phyloP scores from a whole-genome alignment of 495 filamentous ascomycete genomes.

The Penicillium goetzii region DNA sequence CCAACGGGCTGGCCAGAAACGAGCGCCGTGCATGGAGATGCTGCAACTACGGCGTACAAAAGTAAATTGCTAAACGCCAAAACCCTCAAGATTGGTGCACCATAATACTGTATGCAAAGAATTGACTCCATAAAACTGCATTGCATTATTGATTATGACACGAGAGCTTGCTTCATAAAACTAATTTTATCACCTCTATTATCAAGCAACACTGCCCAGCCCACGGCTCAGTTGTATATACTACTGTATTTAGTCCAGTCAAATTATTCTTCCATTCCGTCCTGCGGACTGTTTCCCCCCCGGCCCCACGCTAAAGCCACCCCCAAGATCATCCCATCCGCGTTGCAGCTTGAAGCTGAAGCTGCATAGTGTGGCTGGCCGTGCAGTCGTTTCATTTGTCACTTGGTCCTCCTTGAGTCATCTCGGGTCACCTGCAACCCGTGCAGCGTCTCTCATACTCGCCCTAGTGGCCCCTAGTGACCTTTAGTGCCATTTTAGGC shows the following conservation, averaged over 20 bases:
- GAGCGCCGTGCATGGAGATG: neutral
- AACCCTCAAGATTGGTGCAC: neutral
- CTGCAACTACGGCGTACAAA: neutral
- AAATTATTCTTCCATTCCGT: neutral
- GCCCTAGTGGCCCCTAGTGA: slow-evolving; percentile 27
- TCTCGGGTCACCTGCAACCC: slow-evolving; percentile 40
- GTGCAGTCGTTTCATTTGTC: slow-evolving; percentile 32
- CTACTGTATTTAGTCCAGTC: neutral
- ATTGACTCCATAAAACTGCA: neutral
- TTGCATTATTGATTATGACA: neutral
- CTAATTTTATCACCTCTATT: neutral
- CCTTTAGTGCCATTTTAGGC: neutral
- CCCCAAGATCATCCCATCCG: slow-evolving; percentile 18
- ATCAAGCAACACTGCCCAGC: neutral
- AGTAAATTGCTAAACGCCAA: slow-evolving; percentile 4
- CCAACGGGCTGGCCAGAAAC: neutral
- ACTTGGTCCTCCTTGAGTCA: slow-evolving; percentile 27
- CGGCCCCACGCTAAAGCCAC: neutral
- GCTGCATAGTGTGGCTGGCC: slow-evolving; percentile 19
- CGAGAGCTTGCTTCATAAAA: neutral
- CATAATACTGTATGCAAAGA: neutral
- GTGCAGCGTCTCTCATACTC: slow-evolving; percentile 30
- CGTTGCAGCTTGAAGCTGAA: slow-evolving; percentile 4
- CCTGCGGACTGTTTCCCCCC: neutral
- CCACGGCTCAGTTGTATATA: neutral